Evolutionary conservation across 768 basidiomycete genomes (phyloP), one percentile per base, ranked within the genome.

Genomic region (Rhizopogon salebrosus): DNA sequence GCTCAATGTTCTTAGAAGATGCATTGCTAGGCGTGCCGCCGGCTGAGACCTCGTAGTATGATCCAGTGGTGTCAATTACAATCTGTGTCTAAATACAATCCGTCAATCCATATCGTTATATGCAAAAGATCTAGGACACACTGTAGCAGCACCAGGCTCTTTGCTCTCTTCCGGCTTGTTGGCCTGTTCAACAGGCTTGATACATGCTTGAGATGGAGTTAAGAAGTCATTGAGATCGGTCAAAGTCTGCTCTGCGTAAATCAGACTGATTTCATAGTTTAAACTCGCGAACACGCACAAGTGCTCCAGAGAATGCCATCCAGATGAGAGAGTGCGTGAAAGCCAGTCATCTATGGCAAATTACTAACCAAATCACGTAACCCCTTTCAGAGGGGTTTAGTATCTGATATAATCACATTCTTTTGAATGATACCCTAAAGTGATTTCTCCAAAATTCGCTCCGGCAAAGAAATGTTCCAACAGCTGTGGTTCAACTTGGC

Each of bases 201-300:
- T 98, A 70, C 97, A 99, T 18, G 89, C 89, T 71, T 98, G 95
- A 1, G 93, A 89, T 1, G 97, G 97, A 0, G 92, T 89, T 39
- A 99, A 91, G 68, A 94, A 99, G 70, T 98, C 97, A 67, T 98
- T 98, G 46, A 98, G 79, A 70, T 95, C 95, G 18, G 92, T 92
- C 42, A 98, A 73, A 8, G 89, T 94, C 92, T 94, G 49, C 29
- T 29, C 53, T 52, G 53, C 45, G 10, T 49, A 46, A 31, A 54
- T 42, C 26, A 57, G 54, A 53, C 58, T 43, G 34, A 51, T 48
- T 34, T 31, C 6, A 34, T 18, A 9, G 27, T 46, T 31, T 31
- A 14, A 39, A 41, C 24, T 18, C 31, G 52, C 22, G 13, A 29
- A 35, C 35, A 58, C 85, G 46, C 65, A 89, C 89, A 58, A 94